phyloP scores from a whole-genome alignment of 2,329 filamentous ascomycete species.

The Scedosporium apiospermum region DNA sequence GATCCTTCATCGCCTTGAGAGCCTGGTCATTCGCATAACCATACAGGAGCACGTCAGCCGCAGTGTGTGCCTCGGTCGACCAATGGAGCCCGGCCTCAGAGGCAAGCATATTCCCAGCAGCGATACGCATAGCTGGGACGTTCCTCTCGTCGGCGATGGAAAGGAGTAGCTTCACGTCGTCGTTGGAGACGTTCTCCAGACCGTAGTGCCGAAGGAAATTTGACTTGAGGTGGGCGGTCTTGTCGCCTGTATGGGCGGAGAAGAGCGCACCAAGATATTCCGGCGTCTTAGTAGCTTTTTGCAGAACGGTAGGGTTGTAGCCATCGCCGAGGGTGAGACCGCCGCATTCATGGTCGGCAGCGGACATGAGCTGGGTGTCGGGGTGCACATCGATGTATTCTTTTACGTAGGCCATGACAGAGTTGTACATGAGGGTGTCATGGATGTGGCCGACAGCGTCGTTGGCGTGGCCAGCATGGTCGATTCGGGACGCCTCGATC shows the following conservation, averaged over 20 bases:
- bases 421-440: constrained; percentile 16
- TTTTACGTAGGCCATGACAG: constrained; percentile 14
- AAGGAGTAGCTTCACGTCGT: constrained; percentile 2
- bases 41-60: constrained; percentile 15
- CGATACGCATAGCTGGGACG: background rate
- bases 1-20: constrained; percentile 8
- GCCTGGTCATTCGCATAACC: constrained; percentile 11
- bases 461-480: constrained; percentile 15
- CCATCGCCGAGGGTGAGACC: constrained; percentile 14
- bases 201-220: constrained; percentile 12
- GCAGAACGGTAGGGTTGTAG: constrained; percentile 12
- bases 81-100: constrained; percentile 12
- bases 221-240: constrained; percentile 9
- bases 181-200: constrained; percentile 7
- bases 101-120: constrained; percentile 9
- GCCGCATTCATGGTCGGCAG: constrained; percentile 16
- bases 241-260: constrained; percentile 11
- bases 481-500: constrained; percentile 16
- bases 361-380: constrained; percentile 16
- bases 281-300: constrained; percentile 11
- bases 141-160: constrained; percentile 2
- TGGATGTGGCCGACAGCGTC: constrained; percentile 14
- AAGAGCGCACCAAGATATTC: constrained; percentile 10
- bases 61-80: constrained; percentile 14
- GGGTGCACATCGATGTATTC: constrained; percentile 12